Base-by-base conservation (phyloP, 768 basidiomycete genomes). In the Tulasnella sp. region DNA sequence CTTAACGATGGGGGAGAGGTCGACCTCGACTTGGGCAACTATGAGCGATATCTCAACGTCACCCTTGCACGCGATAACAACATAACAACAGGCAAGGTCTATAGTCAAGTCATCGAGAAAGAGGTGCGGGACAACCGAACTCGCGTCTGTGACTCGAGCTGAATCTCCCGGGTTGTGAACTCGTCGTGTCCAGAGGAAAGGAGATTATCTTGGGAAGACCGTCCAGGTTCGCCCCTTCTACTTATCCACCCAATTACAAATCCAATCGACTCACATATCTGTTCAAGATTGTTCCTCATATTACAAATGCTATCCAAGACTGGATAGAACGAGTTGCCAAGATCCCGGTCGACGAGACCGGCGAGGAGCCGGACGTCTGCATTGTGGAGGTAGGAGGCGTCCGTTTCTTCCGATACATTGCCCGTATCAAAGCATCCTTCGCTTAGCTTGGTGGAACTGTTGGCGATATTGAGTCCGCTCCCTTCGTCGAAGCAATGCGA, bases 1-100 rank as follows among this genome's bases (percentile, higher is more conserved):
- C 83, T 99, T 76, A 98, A 99, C 80, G 96, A 99, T 75, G 96
- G 96, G 26, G 96, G 96, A 52, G 96, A 99, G 81, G 97, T 97
- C 74, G 96, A 99, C 80, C 84, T 99, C 40, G 96, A 99, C 83
- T 81, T 99, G 69, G 96, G 96, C 73, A 99, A 99, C 81, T 99
- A 99, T 78, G 96, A 99, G 81, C 89, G 96, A 74, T 99, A 99
- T 82, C 85, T 99, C 75, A 88, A 99, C 78, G 90, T 99, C 62
- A 98, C 95, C 0, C 84, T 99, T 40, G 91, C 91, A 32, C 87
- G 90, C 73, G 94, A 98, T 78, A 97, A 99, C 82, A 99, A 99
- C 80, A 94, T 99, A 77, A 99, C 96, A 26, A 98, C 96, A 1
- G 96, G 96, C 63, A 99, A 98, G 83, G 95, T 98, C 68, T 99